Evolutionary conservation across 805 yeast species (phyloP), one percentile per base, ranked within the genome.

Genomic region (Spathaspora hagerdaliae): DNA sequence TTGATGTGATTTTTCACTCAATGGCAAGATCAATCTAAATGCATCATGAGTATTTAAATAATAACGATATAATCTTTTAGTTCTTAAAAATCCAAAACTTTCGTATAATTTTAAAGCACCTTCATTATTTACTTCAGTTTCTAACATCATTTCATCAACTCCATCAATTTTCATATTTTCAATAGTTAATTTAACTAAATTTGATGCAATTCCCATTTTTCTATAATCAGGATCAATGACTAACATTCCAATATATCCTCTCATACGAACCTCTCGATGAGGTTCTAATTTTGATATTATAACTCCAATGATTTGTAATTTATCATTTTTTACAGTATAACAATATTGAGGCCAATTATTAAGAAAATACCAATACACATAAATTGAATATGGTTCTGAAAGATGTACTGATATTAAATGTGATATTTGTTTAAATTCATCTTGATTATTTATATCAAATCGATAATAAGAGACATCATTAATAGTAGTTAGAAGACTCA

Each of bases 171-270:
- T 74, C 91, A 94, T 86, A 34, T 74, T 74, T 12, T 77, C 77
- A 5, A 92, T 75, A 5, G 85, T 79, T 45, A 71, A 56, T 39
- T 73, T 71, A 13, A 90, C 90, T 41, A 94, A 73, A 39, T 69
- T 68, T 52, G 83, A 83, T 2, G 97, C 97, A 39, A 91, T 85
- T 1, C 97, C 96, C 38, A 68, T 70, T 2, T 95, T 91, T 45
- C 99, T 71, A 59, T 75, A 82, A 12, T 65, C 60, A 34, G 81
- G 80, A 42, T 83, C 82, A 10, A 92, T 96, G 0, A 95, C 96
- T 44, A 94, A 68, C 99, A 94, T 94, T 2, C 97, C 99, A 27
- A 94, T 91, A 58, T 94, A 94, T 0, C 99, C 99, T 49, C 99
- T 74, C 53, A 74, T 60, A 48, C 96, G 73, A 9, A 79, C 83